phyloP scores from a whole-genome alignment of 1,284 basidiomycete species.

The Vanrija pseudolonga region DNA sequence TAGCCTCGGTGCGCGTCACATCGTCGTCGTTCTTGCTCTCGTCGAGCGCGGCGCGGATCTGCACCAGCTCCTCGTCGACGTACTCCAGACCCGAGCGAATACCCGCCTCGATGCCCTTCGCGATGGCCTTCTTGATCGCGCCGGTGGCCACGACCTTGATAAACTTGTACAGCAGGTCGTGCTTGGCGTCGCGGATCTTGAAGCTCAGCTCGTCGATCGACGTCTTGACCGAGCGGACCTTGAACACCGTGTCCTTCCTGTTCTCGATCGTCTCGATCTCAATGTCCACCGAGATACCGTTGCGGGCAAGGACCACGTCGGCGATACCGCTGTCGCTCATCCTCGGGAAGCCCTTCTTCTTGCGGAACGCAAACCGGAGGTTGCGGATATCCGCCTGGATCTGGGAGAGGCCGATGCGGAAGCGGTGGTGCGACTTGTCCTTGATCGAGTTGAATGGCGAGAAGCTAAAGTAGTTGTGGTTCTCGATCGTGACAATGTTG shows the following conservation, averaged over 20 bases:
- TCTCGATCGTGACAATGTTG: constrained; percentile 72
- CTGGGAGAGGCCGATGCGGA: constrained; percentile 70
- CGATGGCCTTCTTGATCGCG: constrained; percentile 85
- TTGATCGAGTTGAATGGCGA: constrained; percentile 63
- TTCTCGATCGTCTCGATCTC: constrained; percentile 49
- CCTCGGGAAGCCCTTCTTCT: constrained; percentile 52
- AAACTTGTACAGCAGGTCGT: constrained; percentile 80
- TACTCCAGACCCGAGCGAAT: constrained; percentile 80
- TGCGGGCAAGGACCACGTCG: constrained; percentile 80
- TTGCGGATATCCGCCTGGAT: constrained; percentile 94
- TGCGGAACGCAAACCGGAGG: constrained; percentile 74
- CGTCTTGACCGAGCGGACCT: constrained; percentile 47
- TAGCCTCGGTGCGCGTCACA: constrained; percentile 55
- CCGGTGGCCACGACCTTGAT: constrained; percentile 48
- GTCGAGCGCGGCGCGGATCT: constrained; percentile 57
- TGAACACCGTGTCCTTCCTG: constrained; percentile 39
- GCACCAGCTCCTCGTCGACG: constrained; percentile 64
- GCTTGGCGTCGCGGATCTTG: constrained; percentile 84
- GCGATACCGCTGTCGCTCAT: constrained; percentile 85
- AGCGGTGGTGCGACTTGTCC: constrained; percentile 60
- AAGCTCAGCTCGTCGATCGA: constrained; percentile 77
- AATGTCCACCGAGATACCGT: constrained; percentile 52
- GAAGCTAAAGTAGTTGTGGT: constrained; percentile 79
- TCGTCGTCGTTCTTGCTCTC: constrained; percentile 62
- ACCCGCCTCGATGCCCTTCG: constrained; percentile 73